Evolutionary conservation across 495 filamentous ascomycete species (phyloP), one percentile per base, ranked within the genome.

Genomic region (Aspergillus avenaceus): DNA sequence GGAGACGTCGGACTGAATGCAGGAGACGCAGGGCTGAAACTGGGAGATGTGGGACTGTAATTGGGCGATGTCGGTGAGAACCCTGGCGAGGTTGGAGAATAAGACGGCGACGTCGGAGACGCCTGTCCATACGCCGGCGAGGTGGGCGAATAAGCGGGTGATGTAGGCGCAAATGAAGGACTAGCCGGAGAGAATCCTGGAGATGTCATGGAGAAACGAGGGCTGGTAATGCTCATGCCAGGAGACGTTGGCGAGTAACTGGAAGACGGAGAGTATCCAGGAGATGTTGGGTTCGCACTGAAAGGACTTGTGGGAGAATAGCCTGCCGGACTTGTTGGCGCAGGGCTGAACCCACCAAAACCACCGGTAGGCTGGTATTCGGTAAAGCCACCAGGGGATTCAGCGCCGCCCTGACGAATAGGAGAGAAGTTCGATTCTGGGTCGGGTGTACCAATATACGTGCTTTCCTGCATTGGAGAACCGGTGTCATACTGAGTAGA

Each of bases 401-500:
- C 90, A 11, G 85, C 82, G 5, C 84, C 86, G 16, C 80, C 74
- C 52, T 86, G 80, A 32, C 84, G 84, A 50, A 99, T 93, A 26
- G 93, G 93, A 16, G 91, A 96, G 83, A 97, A 99, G 21, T 69
- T 67, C 51, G 91, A 85, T 59, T 87, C 84, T 47, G 85, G 85
- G 56, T 90, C 87, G 23, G 88, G 85, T 6, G 87, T 86, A 50
- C 86, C 79, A 52, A 87, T 75, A 67, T 84, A 87, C 12, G 83
- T 83, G 46, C 78, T 84, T 56, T 91, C 91, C 25, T 83, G 82
- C 77, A 91, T 83, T 6, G 93, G 93, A 22, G 93, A 97, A 45
- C 85, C 88, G 36, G 83, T 86, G 58, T 96, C 93, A 65, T 99
- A 99, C 6, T 95, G 95, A 16, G 93, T 99, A 19, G 90, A 87